Evolutionary conservation across 179 eudicot species (phyloP).

Genomic region (Actinidia chinensis): DNA sequence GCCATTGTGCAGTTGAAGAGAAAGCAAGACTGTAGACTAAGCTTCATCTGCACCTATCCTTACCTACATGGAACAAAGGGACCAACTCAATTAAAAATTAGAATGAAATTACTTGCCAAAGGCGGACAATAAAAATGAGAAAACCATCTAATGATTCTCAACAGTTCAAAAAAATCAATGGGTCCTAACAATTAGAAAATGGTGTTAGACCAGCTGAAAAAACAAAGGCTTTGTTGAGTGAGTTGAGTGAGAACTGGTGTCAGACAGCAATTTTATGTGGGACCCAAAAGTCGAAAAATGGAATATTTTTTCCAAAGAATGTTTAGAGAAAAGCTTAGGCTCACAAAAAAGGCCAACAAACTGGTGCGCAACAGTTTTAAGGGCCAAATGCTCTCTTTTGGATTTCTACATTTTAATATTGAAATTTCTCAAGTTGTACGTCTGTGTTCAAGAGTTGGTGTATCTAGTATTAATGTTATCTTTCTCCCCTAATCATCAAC

Average conservation of each 20-base stretch:
- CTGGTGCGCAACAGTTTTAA: too few species aligned
- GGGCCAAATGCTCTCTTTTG: too few species aligned
- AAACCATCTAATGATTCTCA: neutral
- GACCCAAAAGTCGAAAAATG: neutral
- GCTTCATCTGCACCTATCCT: slow-evolving; percentile 65
- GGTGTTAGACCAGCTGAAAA: neutral
- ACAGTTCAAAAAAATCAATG: neutral
- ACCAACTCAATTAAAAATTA: neutral
- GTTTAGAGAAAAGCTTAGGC: too few species aligned
- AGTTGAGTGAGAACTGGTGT: neutral
- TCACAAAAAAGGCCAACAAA: too few species aligned
- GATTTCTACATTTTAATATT: too few species aligned
- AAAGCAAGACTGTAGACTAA: slow-evolving; percentile 75
- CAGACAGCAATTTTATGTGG: neutral
- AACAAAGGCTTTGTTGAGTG: neutral
- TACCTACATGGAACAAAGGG: neutral
- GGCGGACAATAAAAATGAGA: neutral
- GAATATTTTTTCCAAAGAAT: neutral
- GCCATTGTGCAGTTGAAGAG: slow-evolving; percentile 79
- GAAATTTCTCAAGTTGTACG: too few species aligned
- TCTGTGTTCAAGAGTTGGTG: too few species aligned
- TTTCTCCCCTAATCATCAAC: too few species aligned
- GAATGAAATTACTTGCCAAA: neutral
- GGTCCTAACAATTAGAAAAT: neutral
- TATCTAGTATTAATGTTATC: too few species aligned